Base-by-base conservation (phyloP, 2,329 filamentous ascomycete genomes). In the Aspergillus pseudoglaucus region DNA sequence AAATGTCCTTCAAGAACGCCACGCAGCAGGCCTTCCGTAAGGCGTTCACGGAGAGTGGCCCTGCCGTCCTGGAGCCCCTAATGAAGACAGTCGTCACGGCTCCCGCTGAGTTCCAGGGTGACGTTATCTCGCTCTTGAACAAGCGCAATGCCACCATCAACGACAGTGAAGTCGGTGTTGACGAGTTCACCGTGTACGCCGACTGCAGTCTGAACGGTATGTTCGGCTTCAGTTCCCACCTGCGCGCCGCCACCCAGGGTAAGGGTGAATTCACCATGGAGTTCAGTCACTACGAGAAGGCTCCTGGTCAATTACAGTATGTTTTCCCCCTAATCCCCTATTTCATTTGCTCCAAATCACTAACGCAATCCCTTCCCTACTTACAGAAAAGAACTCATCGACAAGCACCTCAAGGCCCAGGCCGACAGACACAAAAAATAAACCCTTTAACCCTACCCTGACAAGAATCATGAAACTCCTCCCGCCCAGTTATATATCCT, bases 211-310 rank as follows among this genome's bases (percentile, higher is more conserved):
- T 98, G 67, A 95, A 97, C 69, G 83, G 85, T 67, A 98, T 98
- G 93, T 98, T 98, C 68, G 93, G 93, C 54, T 97, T 98, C 75
- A 90, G 85, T 62, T 88, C 85, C 38, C 88, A 95, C 71, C 73
- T 98, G 57, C 82, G 93, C 59, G 93, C 93, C 12, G 88, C 90
- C 18, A 97, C 90, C 2, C 93, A 98, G 75, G 93, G 93, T 53
- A 98, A 98, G 79, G 93, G 93, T 62, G 93, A 98, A 75, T 98
- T 96, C 66, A 87, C 81, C 62, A 97, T 98, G 93, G 93, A 98
- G 73, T 98, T 98, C 64, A 93, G 87, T 70, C 93, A 97, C 74
- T 98, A 98, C 63, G 83, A 87, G 45, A 78, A 89, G 45, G 89
- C 93, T 50, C 87, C 90, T 43, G 82, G 83, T 60, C 90, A 97